A percentile compares a stretch with the other conserved stretches of the same genome.
Conservation (phyloP, 2,329 filamentous ascomycete genomes). For the Ophiostoma quercus region DNA sequence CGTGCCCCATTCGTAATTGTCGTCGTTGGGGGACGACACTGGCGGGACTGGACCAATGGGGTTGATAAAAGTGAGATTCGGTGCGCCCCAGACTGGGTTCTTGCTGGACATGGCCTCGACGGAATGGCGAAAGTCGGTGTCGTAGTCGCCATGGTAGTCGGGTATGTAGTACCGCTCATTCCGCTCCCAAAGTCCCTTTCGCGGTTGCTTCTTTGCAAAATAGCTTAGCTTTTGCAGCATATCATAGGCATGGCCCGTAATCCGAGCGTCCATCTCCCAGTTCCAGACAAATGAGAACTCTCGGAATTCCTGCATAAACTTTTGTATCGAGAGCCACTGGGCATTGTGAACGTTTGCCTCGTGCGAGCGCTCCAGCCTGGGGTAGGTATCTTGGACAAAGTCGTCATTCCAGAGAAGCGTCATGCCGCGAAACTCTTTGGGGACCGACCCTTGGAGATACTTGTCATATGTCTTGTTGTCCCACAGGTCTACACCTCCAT, state of each 20-base stretch:
- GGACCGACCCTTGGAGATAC: constrained; percentile 45
- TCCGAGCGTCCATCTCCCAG: constrained; percentile 78
- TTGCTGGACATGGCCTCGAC: constrained; percentile 52
- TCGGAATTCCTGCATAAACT: constrained; percentile 68
- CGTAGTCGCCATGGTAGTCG: constrained; percentile 60
- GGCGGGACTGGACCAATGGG: constrained; percentile 50
- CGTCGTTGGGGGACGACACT: constrained; percentile 27
- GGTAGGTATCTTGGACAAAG: constrained; percentile 72
- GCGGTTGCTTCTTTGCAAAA: constrained; percentile 63
- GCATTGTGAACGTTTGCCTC: constrained; percentile 52
- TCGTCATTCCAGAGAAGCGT: constrained; percentile 68
- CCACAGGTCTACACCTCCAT: constrained; percentile 49
- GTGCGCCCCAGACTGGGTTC: constrained; percentile 62
- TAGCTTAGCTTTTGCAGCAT: constrained; percentile 60
- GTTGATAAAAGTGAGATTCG: constrained; percentile 50
- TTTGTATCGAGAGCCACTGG: constrained; percentile 69
- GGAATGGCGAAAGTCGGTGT: constrained; percentile 59
- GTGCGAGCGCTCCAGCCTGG: constrained; percentile 55
- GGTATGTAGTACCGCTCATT: constrained; percentile 70
- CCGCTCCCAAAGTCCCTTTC: constrained; percentile 68
- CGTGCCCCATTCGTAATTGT: constrained; percentile 33
- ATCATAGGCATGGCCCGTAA: constrained; percentile 77
- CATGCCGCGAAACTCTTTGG: constrained; percentile 55
- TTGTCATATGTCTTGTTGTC: constrained; percentile 53
- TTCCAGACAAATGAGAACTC: constrained; percentile 82